Evolutionary conservation across 2,329 filamentous ascomycete species (phyloP).

Genomic region (Cercospora sp.): DNA sequence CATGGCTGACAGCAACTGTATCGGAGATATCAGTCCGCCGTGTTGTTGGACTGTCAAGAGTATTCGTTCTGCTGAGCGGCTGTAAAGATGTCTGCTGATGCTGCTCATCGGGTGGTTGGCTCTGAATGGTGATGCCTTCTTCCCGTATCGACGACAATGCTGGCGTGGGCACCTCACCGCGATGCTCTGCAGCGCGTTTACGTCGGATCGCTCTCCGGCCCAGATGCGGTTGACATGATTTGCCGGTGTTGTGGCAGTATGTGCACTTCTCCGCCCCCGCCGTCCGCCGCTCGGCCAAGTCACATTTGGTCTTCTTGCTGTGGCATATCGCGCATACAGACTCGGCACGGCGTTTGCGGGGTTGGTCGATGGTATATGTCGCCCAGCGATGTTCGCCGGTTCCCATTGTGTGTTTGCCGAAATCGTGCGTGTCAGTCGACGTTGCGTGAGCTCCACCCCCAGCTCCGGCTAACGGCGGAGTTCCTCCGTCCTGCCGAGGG

Average conservation of each 20-base stretch:
- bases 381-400: background rate
- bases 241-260: constrained; percentile 10
- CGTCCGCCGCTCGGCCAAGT: constrained; percentile 10
- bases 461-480: background rate
- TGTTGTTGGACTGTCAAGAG: background rate
- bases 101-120: background rate
- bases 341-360: constrained; percentile 15
- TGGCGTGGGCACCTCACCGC: background rate
- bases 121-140: background rate
- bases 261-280: constrained; percentile 8
- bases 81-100: background rate
- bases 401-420: background rate
- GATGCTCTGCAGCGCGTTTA: background rate
- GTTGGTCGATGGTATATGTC: constrained; percentile 9
- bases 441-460: background rate
- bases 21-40: background rate
- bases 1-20: background rate
- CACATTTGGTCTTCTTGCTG: constrained; percentile 17
- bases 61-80: background rate
- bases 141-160: background rate
- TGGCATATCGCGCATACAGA: constrained; percentile 14
- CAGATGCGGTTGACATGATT: background rate
- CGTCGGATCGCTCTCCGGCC: background rate
- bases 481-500: background rate
- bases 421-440: background rate